Evolutionary conservation across 495 filamentous ascomycete genomes (phyloP).

Genomic region (Tuber umbilicatum): DNA sequence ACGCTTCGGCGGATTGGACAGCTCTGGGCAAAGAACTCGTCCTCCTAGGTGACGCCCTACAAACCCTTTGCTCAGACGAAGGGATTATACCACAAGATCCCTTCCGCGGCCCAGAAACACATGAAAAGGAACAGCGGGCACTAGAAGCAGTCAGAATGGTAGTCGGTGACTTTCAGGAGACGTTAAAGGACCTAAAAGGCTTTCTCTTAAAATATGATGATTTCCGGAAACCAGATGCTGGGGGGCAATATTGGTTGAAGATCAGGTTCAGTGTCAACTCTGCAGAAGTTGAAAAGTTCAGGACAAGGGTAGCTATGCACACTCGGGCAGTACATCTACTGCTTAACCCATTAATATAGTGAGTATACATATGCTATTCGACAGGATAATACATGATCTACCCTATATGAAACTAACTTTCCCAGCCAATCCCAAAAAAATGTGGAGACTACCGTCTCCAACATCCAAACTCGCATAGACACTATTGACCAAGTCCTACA

Average conservation of each 20-base stretch:
- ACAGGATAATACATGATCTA: background rate
- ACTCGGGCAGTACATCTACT: constrained; percentile 23
- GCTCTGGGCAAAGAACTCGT: constrained; percentile 16
- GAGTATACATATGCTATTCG: background rate
- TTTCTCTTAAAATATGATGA: constrained; percentile 19
- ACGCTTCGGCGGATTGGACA: constrained; percentile 15
- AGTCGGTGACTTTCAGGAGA: constrained; percentile 23
- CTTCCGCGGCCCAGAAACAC: background rate
- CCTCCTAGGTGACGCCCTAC: constrained; percentile 15
- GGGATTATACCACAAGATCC: constrained; percentile 15
- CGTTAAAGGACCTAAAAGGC: constrained; percentile 11
- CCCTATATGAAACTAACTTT: constrained; percentile 1
- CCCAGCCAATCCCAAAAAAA: constrained; percentile 10
- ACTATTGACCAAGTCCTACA: constrained; percentile 26
- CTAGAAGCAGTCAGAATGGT: constrained; percentile 19
- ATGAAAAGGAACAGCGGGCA: constrained; percentile 22
- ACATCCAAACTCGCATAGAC: constrained; percentile 25
- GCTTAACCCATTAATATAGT: constrained; percentile 22
- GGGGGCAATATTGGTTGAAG: constrained; percentile 21
- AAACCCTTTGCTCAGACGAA: constrained; percentile 11
- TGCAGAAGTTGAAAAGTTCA: constrained; percentile 22
- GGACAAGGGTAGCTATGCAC: constrained; percentile 22
- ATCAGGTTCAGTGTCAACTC: constrained; percentile 14
- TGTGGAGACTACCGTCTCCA: constrained; percentile 15
- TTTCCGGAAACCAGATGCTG: constrained; percentile 12